Conservation (phyloP, 768 basidiomycete genomes). For the Crucibulum laeve region DNA sequence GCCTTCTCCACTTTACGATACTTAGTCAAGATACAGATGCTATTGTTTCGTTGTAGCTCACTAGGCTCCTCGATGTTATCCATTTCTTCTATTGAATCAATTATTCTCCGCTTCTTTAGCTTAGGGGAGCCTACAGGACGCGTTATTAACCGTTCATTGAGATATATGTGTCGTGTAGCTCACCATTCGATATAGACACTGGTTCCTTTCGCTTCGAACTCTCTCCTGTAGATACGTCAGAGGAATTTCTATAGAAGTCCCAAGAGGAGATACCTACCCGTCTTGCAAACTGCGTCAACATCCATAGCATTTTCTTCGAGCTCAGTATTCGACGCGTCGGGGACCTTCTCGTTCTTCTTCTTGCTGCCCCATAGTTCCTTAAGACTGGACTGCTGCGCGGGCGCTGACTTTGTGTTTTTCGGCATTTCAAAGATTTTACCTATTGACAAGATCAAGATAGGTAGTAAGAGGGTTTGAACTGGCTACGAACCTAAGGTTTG, state of each 20-base stretch:
- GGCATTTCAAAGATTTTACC: slow-evolving; percentile 81
- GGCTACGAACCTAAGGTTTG: slow-evolving; percentile 58
- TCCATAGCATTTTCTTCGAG: slow-evolving; percentile 20
- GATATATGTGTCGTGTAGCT: not conserved
- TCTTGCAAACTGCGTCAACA: slow-evolving; percentile 18
- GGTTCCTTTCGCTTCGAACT: slow-evolving; percentile 36
- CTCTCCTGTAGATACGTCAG: slow-evolving; percentile 20
- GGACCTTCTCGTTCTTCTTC: slow-evolving; percentile 32
- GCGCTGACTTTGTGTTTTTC: slow-evolving; percentile 53
- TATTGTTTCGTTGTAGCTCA: too few species aligned
- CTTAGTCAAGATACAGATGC: too few species aligned
- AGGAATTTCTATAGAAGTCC: not conserved
- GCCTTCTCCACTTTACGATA: too few species aligned
- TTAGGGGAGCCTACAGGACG: slow-evolving; percentile 24
- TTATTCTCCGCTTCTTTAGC: slow-evolving; percentile 48
- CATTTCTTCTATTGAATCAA: slow-evolving; percentile 52
- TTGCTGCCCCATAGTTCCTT: slow-evolving; percentile 63
- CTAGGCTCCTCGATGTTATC: too few species aligned
- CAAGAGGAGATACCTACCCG: slow-evolving; percentile 13
- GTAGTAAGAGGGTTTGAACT: not conserved
- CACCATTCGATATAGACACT: slow-evolving; percentile 9
- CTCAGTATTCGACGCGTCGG: slow-evolving; percentile 14
- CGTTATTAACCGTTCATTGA: not conserved
- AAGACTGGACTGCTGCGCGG: slow-evolving; percentile 76
- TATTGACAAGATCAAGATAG: slow-evolving; percentile 19